Percentiles rank a stretch among this genome's conserved stretches.
Conservation (phyloP, 495 filamentous ascomycete species). For the Bombardia bombarda region DNA sequence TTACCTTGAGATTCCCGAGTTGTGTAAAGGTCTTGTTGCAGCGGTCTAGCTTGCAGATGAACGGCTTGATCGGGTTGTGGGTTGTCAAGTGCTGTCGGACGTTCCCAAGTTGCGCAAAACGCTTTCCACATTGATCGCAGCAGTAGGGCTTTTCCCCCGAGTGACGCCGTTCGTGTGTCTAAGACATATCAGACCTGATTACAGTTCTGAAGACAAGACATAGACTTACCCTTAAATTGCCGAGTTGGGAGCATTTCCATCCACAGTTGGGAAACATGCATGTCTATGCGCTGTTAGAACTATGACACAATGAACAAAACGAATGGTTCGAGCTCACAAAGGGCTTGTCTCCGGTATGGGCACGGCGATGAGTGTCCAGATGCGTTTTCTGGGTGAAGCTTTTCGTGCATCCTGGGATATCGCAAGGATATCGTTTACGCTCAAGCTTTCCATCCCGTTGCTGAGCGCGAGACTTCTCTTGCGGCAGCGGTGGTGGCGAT, state of each 20-base stretch:
- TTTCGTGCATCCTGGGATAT: conserved; percentile 67
- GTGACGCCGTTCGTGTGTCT: conserved; percentile 24
- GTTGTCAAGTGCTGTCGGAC: conserved; percentile 81
- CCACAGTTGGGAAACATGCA: conserved; percentile 74
- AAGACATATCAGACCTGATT: conserved; percentile 4
- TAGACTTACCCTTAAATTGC: conserved; percentile 70
- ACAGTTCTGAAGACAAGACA: no score
- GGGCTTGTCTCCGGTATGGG: conserved; percentile 86
- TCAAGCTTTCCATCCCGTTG: conserved; percentile 10
- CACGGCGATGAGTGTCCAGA: conserved; percentile 81
- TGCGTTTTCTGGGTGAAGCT: conserved; percentile 89
- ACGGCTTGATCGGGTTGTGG: conserved; percentile 70
- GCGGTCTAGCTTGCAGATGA: conserved; percentile 68
- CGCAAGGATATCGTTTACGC: conserved; percentile 68
- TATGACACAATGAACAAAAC: neutral
- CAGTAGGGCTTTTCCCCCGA: conserved; percentile 76
- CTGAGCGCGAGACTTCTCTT: neutral
- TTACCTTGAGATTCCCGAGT: conserved; percentile 81
- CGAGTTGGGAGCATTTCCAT: conserved; percentile 82
- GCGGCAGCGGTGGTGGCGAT: neutral
- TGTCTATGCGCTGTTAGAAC: conserved; percentile 30
- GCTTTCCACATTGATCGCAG: conserved; percentile 75
- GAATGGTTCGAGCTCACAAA: conserved; percentile 54
- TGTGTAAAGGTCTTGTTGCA: conserved; percentile 85
- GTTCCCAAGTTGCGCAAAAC: conserved; percentile 85